Base-by-base conservation (phyloP, 345 rosid genomes). In the Hibiscus trionum region DNA sequence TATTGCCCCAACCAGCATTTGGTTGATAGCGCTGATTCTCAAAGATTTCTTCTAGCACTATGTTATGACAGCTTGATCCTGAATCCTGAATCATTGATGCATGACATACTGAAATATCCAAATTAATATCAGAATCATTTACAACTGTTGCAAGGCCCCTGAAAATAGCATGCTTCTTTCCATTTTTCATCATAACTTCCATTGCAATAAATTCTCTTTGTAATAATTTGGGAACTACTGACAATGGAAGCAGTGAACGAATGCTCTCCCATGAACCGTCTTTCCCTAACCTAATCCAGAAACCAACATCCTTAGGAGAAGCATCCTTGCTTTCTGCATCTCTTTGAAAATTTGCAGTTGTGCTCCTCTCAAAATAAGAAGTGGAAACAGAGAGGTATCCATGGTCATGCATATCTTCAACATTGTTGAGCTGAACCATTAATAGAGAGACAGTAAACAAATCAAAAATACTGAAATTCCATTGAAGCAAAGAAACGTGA, bases 131-230 rank as follows among this genome's bases (percentile, higher is more conserved):
- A 59, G 93, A 86, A 81, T 92, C 99, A 86, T 95, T 95, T 70
- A 85, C 78, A 70, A 88, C 90, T 4, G 93, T 83, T 24, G 89
- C 96, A 77, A 95, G 91, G 73, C 96, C 81, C 86, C 99, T 89
- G 77, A 95, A 90, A 83, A 87, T 80, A 69, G 83, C 96, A 73
- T 92, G 97, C 81, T 92, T 95, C 91, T 88, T 90, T 73, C 99
- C 97, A 85, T 90, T 86, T 86, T 87, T 90, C 89, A 91, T 81
- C 62, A 83, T 76, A 77, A 90, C 89, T 81, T 92, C 99, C 86
- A 95, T 85, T 59, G 96, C 99, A 79, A 90, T 64, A 73, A 81
- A 90, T 69, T 92, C 88, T 55, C 81, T 78, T 53, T 84, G 75
- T 29, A 90, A 75, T 71, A 80, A 79, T 75, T 85, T 92, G 27